Base-by-base conservation (phyloP, 345 rosid species). In the Syzygium grande region DNA sequence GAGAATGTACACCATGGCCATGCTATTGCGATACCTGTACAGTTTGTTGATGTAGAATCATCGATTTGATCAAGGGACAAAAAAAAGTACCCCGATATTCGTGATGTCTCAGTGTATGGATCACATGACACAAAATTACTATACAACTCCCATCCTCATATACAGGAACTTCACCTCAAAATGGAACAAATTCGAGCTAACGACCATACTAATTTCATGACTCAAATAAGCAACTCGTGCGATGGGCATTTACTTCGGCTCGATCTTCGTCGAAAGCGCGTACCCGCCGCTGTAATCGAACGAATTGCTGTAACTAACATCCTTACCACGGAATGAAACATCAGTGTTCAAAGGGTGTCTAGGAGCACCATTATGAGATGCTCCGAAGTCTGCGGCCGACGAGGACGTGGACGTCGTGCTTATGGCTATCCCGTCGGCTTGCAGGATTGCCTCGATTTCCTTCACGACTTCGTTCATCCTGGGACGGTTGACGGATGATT, bases 401-500 rank as follows among this genome's bases (percentile, higher is more conserved):
- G 88, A 86, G n/a, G 88, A 84, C 12, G 86, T 87, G 12, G 87
- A 86, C 10, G 87, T 85, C 9, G 54, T 49, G 52, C 84, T 87
- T 2, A 88, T 55, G 63, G 88, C 65, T 9, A 84, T 22, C 19
- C 91, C 90, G 23, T 90, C 86, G 15, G 85, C 85, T 90, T 89
- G 88, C 90, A 90, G 54, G 58, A 92, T 89, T 78, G 53, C 63
- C 85, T 92, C 93, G 1, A 92, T 84, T 52, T 86, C 88, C 80
- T 88, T 92, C 38, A 86, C 91, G 49, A 90, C 91, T 43, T 90
- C 92, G 19, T 87, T 78, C 93, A 92, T 92, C 13, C 91, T 58
- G 46, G 93, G 93, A 84, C 93, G 87, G 30, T 85, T 84, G 2
- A 29, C 65, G 22, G 90, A 87, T 11, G 88, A 65, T 34, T 87